Evolutionary conservation across 129 eudicot species (phyloP), one percentile per base, ranked within the genome.

Genomic region (Helianthus tuberosus): DNA sequence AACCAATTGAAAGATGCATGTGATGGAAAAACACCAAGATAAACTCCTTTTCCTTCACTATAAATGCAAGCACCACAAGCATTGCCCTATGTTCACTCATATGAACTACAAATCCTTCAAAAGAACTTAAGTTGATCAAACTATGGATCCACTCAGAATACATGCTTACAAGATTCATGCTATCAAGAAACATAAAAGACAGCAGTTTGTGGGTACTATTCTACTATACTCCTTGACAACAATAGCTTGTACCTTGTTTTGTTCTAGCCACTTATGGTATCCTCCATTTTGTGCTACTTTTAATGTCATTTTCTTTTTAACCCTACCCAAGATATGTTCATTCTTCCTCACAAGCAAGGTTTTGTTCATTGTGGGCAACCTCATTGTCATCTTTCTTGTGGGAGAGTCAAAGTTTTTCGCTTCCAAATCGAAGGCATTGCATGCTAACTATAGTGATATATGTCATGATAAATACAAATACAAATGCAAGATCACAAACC

Each of bases 251-350:
- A 79, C 79, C 43, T 68, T 87, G 29, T 73, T 84, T 25, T 84
- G 86, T 71, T 78, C 85, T 55, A 87, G 89, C 64, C 80, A 87
- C 51, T 79, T 87, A 46, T 87, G 87, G 89, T 82, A 84, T 77
- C 85, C 89, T 16, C 81, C 86, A 41, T 78, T 87, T 43, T 76
- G 76, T 8, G 84, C 86, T 27, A 72, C 82, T 15, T 60, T 79
- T 11, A 82, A 79, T 14, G 74, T 74, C 54, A 9, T 84, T 74
- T 78, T 87, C 65, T 82, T n/a, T 20, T 48, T 81, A 25, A 73
- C 77, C 59, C 66, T 87, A 39, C 89, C 89, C 5, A 81, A 79
- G 23, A 53, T 87, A 3, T 25, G 71, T 25, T 79, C 89, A 0
- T 74, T 84, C 53, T 69, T 87, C 81, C 73, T 87, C 66, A 84